phyloP scores from a whole-genome alignment of 2,329 filamentous ascomycete genomes.

The Chrysoporthe deuterocubensis region DNA sequence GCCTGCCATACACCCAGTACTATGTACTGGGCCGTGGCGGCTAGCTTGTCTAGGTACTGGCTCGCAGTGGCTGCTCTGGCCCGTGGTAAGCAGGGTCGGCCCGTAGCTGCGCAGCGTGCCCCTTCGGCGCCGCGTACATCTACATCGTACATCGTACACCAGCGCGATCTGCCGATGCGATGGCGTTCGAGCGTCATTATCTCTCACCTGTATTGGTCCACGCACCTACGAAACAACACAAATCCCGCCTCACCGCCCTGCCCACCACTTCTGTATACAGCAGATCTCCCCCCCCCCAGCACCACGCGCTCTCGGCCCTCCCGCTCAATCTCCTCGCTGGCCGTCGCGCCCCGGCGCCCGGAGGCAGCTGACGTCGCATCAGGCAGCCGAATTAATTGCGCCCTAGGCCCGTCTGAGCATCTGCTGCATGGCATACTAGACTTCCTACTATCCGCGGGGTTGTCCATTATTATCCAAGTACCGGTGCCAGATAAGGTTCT shows the following conservation, averaged over 20 bases:
- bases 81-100: conserved; percentile 10
- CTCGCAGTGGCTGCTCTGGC: neutral
- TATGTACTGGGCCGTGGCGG: neutral
- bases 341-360: neutral
- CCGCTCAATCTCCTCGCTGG: no score
- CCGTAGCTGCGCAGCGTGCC: conserved; percentile 6
- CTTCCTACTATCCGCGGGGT: no score
- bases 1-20: no score
- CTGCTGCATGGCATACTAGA: neutral
- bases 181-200: no score
- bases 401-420: conserved; percentile 2
- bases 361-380: neutral
- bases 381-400: conserved; percentile 8
- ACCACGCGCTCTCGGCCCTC: neutral
- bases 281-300: neutral
- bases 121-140: neutral
- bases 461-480: no score
- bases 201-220: no score
- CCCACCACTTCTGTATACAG: no score
- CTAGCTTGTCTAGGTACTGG: neutral
- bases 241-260: no score
- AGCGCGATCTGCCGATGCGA: no score
- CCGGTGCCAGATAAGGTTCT: no score
- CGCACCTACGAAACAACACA: no score
- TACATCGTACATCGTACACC: no score